Conservation (phyloP, 306 rosid species). For the Citrullus colocynthis region DNA sequence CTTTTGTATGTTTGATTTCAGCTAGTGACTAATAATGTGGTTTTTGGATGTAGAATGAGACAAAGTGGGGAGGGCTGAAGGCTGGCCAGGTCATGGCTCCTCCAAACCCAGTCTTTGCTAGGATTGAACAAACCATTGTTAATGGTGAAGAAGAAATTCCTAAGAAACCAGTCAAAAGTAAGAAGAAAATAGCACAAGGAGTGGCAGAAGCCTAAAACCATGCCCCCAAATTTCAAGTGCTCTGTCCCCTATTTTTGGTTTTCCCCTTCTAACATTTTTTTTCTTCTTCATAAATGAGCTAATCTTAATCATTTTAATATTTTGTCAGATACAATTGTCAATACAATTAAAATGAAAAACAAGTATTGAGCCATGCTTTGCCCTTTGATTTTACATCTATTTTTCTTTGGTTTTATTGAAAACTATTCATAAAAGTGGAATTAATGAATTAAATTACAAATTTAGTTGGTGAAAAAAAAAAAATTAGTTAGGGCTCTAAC, state of each 20-base stretch:
- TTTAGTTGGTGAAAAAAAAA: too few species aligned
- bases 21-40: conserved; percentile 16
- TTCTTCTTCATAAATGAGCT: neutral
- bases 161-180: conserved; percentile 30
- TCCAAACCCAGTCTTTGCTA: conserved; percentile 68
- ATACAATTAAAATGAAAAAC: neutral
- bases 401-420: neutral
- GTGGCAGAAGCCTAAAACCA: conserved; percentile 41
- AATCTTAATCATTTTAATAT: neutral
- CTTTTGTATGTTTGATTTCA: conserved; percentile 2
- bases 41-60: conserved; percentile 46
- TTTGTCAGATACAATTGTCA: neutral
- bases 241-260: neutral
- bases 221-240: neutral
- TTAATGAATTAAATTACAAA: too few species aligned
- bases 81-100: conserved; percentile 77
- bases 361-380: neutral
- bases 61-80: conserved; percentile 81
- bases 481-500: too few species aligned
- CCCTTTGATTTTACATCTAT: neutral
- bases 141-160: conserved; percentile 23
- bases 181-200: conserved; percentile 39
- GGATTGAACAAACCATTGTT: conserved; percentile 56
- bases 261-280: neutral
- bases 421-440: too few species aligned